Conservation (phyloP, 805 yeast genomes). For the Metschnikowia colocasiae region DNA sequence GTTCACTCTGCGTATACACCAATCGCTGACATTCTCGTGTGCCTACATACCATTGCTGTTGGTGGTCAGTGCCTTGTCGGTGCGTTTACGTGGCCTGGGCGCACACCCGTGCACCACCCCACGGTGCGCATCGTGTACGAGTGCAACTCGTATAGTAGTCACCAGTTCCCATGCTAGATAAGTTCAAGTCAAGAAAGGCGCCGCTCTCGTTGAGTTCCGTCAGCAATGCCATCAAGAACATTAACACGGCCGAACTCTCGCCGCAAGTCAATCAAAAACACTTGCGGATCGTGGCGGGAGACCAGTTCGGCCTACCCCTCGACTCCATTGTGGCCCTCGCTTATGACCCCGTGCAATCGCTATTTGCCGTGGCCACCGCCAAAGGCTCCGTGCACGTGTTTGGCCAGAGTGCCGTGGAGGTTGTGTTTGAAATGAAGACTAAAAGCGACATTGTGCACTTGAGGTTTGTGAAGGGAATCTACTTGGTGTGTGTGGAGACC, state of each 20-base stretch:
- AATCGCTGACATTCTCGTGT: too few relatives aligned
- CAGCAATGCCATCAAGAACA: slow-evolving; percentile 38
- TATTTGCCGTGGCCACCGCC: slow-evolving; percentile 76
- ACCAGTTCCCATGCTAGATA: slow-evolving; percentile 30
- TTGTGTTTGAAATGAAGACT: slow-evolving; percentile 52
- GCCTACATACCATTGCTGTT: slow-evolving; percentile 15
- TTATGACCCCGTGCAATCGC: slow-evolving; percentile 83
- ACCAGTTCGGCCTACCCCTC: slow-evolving; percentile 40
- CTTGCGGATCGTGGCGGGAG: slow-evolving; percentile 24
- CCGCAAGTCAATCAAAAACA: slow-evolving; percentile 35
- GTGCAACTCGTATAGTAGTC: background rate
- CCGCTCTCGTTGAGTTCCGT: slow-evolving; percentile 41
- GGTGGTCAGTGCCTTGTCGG: background rate
- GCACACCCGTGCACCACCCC: slow-evolving; percentile 14
- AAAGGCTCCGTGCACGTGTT: slow-evolving; percentile 68
- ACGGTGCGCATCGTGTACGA: background rate
- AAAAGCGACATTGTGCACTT: slow-evolving; percentile 51
- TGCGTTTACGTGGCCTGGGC: slow-evolving; percentile 9
- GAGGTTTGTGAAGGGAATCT: slow-evolving; percentile 74
- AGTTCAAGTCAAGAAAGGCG: slow-evolving; percentile 38
- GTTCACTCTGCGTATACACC: too few relatives aligned
- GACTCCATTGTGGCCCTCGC: slow-evolving; percentile 69
- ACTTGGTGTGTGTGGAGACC: slow-evolving; percentile 67
- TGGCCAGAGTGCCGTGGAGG: slow-evolving; percentile 81
- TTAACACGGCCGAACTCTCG: slow-evolving; percentile 27